Base-by-base conservation (phyloP, 805 yeast species). In the Candida maltosa region DNA sequence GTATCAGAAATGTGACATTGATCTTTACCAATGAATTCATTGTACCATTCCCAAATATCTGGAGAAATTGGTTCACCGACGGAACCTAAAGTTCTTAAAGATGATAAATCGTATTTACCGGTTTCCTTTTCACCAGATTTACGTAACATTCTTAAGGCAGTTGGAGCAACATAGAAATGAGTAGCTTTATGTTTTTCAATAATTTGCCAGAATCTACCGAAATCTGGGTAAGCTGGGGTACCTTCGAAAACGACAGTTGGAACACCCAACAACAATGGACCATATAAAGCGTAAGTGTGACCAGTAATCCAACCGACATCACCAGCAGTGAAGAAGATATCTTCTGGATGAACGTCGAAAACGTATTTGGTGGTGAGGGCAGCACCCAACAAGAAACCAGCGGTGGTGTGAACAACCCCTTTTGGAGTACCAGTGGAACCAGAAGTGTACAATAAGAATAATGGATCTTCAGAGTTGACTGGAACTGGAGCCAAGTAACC, bases 291-390 rank as follows among this genome's bases (percentile, higher is more conserved):
- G 51, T 85, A 85, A 8, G 93, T 74, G 63, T 85, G 95, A 39
- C 95, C 95, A 5, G 94, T 85, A 52, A 85, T 83, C 95, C 95
- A 85, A 52, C 95, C 95, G 35, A 85, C 83, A 63, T 85, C 95
- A 56, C 93, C 95, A 20, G 94, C 93, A 12, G 93, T 84, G 71
- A 85, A 85, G 38, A 85, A 69, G 10, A 78, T 68, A 55, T 85
- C 95, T 39, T 81, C 80, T 27, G 75, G 72, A 51, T 84, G 88
- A 26, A 83, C 70, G 59, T 85, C 94, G 59, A 85, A 85, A 29
- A 78, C 75, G 52, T 85, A 85, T 52, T 79, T 79, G 50, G 87
- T 80, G 31, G 91, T 77, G 53, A 84, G 46, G 38, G 80, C 68
- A 14, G 93, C 88, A 41, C 85, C 83, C 39, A 85, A 66, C 42